Evolutionary conservation across 2,329 filamentous ascomycete genomes (phyloP).

Genomic region (Aspergillus sp.): DNA sequence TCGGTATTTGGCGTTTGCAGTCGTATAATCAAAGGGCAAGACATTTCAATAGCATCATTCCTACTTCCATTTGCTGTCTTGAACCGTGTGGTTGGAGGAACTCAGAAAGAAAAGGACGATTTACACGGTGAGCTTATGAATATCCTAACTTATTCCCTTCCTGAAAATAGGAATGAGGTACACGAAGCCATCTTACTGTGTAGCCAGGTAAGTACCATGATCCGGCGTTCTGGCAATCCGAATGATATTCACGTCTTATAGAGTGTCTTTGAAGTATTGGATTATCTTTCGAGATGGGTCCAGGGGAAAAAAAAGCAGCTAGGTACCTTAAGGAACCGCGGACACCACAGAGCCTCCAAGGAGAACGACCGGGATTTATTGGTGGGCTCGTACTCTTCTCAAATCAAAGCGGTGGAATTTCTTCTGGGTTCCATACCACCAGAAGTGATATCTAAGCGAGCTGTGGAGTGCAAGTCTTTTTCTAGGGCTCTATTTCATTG

Average conservation of each 20-base stretch:
- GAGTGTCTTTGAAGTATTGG: slow-evolving; percentile 85
- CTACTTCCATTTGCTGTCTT: slow-evolving; percentile 83
- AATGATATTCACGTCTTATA: slow-evolving; percentile 34
- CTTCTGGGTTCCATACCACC: slow-evolving; percentile 70
- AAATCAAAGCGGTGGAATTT: slow-evolving; percentile 66
- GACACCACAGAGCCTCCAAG: slow-evolving; percentile 29
- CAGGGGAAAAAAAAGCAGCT: slow-evolving; percentile 68
- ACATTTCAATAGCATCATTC: slow-evolving; percentile 82
- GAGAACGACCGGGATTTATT: slow-evolving; percentile 29
- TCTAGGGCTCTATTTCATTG: slow-evolving; percentile 90
- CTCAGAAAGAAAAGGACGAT: slow-evolving; percentile 61
- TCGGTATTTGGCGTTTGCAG: slow-evolving; percentile 79
- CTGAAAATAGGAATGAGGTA: slow-evolving; percentile 55
- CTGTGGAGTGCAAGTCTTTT: slow-evolving; percentile 92
- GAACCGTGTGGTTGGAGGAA: slow-evolving; percentile 76
- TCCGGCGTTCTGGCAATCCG: neutral
- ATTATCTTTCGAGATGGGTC: slow-evolving; percentile 88
- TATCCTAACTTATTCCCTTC: slow-evolving; percentile 68
- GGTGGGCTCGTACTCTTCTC: slow-evolving; percentile 34
- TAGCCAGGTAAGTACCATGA: slow-evolving; percentile 67
- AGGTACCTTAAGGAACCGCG: slow-evolving; percentile 30
- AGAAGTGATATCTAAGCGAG: slow-evolving; percentile 74
- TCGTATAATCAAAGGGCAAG: slow-evolving; percentile 80
- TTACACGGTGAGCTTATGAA: slow-evolving; percentile 72
- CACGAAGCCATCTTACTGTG: slow-evolving; percentile 78